Conservation (phyloP, 371 early-diverging fungal species). For the Mucor sp. region DNA sequence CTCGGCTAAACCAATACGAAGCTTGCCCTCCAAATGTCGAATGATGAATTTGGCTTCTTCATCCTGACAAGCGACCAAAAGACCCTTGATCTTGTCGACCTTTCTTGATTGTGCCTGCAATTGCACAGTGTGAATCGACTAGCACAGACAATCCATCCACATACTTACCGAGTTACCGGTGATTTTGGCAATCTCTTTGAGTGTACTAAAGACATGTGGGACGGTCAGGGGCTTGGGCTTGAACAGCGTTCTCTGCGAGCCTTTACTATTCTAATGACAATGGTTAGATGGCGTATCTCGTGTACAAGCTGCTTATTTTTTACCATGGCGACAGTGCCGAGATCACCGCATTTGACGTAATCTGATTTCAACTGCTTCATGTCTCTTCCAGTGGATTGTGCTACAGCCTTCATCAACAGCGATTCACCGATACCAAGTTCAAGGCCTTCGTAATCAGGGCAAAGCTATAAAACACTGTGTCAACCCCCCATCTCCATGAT, state of each 20-base stretch:
- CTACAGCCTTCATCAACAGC: constrained; percentile 93
- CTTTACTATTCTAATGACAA: constrained; percentile 52
- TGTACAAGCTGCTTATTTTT: not conserved
- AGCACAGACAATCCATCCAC: not conserved
- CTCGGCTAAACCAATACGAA: constrained; percentile 98
- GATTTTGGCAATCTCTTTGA: constrained; percentile 86
- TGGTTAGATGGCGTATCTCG: not conserved
- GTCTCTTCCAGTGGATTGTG: constrained; percentile 82
- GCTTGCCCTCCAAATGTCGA: constrained; percentile 93
- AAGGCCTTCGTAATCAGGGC: constrained; percentile 94
- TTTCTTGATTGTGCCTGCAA: constrained; percentile 72
- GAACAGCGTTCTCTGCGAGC: constrained; percentile 76
- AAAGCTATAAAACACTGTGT: constrained; percentile 54
- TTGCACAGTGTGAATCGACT: not conserved
- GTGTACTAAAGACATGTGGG: constrained; percentile 79
- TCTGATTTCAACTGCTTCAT: constrained; percentile 80
- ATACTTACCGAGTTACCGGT: constrained; percentile 70
- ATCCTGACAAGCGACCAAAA: constrained; percentile 84
- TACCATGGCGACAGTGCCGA: constrained; percentile 87
- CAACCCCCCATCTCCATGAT: not conserved
- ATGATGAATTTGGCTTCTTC: constrained; percentile 95
- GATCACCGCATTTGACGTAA: constrained; percentile 81
- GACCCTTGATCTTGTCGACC: constrained; percentile 78
- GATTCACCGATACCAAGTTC: constrained; percentile 98
- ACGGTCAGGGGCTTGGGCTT: constrained; percentile 84